phyloP scores from a whole-genome alignment of 768 basidiomycete genomes.

The Xerocomus brunneocitrinus region DNA sequence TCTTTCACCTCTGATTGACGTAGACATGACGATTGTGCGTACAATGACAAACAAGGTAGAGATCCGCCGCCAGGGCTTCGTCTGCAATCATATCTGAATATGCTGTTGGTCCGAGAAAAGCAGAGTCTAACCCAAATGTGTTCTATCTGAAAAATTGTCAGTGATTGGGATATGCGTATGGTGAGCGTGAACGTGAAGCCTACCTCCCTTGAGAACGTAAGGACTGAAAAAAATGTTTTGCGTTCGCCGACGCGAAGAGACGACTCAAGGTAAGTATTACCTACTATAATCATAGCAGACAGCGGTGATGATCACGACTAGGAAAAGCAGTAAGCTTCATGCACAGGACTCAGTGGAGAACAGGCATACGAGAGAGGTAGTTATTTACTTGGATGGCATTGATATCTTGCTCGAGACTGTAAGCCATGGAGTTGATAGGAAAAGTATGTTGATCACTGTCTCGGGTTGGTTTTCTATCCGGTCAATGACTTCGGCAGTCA shows the following conservation, averaged over 20 bases:
- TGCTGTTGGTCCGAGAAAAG: not conserved
- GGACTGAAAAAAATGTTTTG: not conserved
- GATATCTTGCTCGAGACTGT: not conserved
- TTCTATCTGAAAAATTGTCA: not conserved
- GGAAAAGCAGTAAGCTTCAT: not conserved
- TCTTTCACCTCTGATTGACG: not conserved
- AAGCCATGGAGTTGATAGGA: not conserved
- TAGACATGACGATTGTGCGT: not conserved
- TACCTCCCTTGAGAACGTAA: not conserved
- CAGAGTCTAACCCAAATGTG: not conserved
- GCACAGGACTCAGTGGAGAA: not conserved
- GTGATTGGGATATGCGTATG: not conserved
- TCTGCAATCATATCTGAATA: not conserved
- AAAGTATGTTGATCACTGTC: not conserved
- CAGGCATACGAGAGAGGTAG: not conserved
- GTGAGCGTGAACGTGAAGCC: not conserved
- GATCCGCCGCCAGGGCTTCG: not conserved
- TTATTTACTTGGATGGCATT: not conserved
- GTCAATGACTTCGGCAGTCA: too few species aligned
- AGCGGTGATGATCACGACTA: not conserved
- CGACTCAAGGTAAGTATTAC: not conserved
- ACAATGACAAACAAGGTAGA: conserved; percentile 2
- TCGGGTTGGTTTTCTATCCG: too few species aligned
- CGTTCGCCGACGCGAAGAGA: not conserved
- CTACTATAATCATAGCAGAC: not conserved